A percentile compares a stretch with the other conserved stretches of the same genome.
phyloP scores from a whole-genome alignment of 176 grass and related monocot species.

The barley (Hordeum vulgare) region DNA sequence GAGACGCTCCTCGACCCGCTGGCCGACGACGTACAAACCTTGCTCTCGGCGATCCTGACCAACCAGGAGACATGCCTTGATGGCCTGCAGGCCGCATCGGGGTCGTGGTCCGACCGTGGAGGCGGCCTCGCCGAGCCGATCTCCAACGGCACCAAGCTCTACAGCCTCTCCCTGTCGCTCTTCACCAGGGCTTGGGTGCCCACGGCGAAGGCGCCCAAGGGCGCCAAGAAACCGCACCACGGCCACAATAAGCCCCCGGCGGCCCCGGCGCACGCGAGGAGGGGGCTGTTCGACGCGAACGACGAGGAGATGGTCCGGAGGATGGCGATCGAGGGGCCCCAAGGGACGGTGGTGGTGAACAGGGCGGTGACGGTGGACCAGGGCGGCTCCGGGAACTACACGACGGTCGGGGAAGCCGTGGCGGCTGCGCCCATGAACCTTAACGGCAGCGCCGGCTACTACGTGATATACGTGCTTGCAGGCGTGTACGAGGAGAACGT shows the following conservation, averaged over 20 bases:
- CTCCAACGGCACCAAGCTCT: conserved; percentile 58
- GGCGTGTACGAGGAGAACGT: conserved; percentile 93
- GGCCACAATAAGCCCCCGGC: not conserved
- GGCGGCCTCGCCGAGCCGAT: conserved; percentile 43
- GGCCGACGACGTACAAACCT: conserved; percentile 58
- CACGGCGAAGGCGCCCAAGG: conserved; percentile 22
- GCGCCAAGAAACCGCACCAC: conserved; percentile 1
- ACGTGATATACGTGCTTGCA: conserved; percentile 62
- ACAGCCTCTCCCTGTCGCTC: conserved; percentile 74
- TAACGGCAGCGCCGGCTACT: conserved; percentile 58
- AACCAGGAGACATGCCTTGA: conserved; percentile 88
- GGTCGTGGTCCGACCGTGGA: conserved; percentile 31
- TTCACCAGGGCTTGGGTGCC: conserved; percentile 82
- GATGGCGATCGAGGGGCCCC: conserved; percentile 24
- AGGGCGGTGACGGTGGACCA: conserved; percentile 49
- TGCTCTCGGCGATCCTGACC: conserved; percentile 83
- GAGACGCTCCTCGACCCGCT: conserved; percentile 60
- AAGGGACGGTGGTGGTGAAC: conserved; percentile 37
- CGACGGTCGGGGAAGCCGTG: conserved; percentile 49
- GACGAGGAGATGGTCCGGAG: conserved; percentile 37
- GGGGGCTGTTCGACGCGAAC: conserved; percentile 33
- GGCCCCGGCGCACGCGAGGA: not conserved
- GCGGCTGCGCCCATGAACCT: conserved; percentile 53
- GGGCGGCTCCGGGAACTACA: conserved; percentile 56
- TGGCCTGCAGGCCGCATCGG: conserved; percentile 39